Base-by-base conservation (phyloP, 2,329 filamentous ascomycete species). In the Whalleya microplaca region DNA sequence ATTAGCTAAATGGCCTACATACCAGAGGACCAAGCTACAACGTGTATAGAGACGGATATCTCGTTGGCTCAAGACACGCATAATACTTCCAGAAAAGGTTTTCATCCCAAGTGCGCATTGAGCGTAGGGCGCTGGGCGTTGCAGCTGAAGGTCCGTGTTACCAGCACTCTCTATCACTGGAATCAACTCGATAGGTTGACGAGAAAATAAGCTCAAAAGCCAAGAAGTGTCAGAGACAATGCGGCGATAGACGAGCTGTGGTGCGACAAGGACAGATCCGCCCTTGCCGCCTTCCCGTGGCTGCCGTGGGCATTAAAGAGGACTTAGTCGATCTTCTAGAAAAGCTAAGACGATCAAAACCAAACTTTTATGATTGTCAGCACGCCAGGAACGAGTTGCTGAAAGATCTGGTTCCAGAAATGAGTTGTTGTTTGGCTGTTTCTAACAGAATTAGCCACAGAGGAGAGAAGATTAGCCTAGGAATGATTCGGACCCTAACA, bases 291-390 rank as follows among this genome's bases (percentile, higher is more conserved):
- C 53, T 52, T 46, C 45, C 51, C 55, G 45, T 48, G 40, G 50
- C 50, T 46, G 45, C 51, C 55, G 45, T 48, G 40, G 50, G 47
- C 55, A 52, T 55, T 21, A 58, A 42, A 21, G 46, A 48, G 32
- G 45, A 43, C 56, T 55, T 45, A 41, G 52, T 55, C 45, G 52
- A 58, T 56, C 50, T 63, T 63, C 52, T 55, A 56, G 60, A 59
- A 60, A 43, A 43, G 21, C 43, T 45, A 49, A 20, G 52, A 43
- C 60, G 54, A 60, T 57, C 60, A 44, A 32, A 53, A 51, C 59
- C 42, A 23, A 41, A 55, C 41, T 47, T 52, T 54, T 47, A 48
- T 14, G 32, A 37, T 37, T 37, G 8, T 16, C 32, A 16, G 6
- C 42, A 23, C 44, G 43, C 21, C 32, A 54, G 45, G 41, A 14